phyloP scores from a whole-genome alignment of 441 rosid species.

The Erysimum cheiri region DNA sequence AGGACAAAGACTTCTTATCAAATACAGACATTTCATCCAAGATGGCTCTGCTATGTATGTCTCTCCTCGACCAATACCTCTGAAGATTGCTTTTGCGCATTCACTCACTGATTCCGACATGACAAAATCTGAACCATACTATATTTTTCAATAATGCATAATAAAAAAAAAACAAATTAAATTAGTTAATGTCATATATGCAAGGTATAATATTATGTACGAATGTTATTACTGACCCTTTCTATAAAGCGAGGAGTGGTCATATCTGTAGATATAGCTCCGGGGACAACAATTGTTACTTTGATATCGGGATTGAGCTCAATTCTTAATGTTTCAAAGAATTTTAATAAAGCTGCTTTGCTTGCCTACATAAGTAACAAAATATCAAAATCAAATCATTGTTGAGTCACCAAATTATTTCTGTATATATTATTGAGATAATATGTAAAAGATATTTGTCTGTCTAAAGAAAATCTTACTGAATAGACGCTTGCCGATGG shows the following conservation, averaged over 20 bases:
- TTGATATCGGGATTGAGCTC: constrained; percentile 53
- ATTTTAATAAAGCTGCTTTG: constrained; percentile 57
- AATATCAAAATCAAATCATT: too few relatives aligned
- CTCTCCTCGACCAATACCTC: constrained; percentile 38
- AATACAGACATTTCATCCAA: too few relatives aligned
- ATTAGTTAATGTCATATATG: background rate
- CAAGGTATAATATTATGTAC: background rate
- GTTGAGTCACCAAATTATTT: too few relatives aligned
- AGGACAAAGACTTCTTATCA: background rate
- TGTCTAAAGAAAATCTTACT: constrained; percentile 35
- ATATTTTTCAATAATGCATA: background rate
- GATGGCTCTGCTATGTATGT: constrained; percentile 2
- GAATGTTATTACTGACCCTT: constrained; percentile 9
- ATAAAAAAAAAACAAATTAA: background rate
- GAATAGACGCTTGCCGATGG: constrained; percentile 31
- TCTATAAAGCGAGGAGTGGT: constrained; percentile 29
- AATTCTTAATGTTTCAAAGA: constrained; percentile 54
- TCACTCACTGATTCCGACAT: constrained; percentile 23
- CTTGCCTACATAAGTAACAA: too few relatives aligned
- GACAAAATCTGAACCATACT: constrained; percentile 36
- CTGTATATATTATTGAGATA: too few relatives aligned
- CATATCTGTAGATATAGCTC: constrained; percentile 51
- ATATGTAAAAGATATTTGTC: background rate
- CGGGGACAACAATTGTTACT: constrained; percentile 57
- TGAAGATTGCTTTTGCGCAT: constrained; percentile 33